Evolutionary conservation across 176 grass and related monocot genomes (phyloP).

Genomic region (Bonia amplexicaulis): DNA sequence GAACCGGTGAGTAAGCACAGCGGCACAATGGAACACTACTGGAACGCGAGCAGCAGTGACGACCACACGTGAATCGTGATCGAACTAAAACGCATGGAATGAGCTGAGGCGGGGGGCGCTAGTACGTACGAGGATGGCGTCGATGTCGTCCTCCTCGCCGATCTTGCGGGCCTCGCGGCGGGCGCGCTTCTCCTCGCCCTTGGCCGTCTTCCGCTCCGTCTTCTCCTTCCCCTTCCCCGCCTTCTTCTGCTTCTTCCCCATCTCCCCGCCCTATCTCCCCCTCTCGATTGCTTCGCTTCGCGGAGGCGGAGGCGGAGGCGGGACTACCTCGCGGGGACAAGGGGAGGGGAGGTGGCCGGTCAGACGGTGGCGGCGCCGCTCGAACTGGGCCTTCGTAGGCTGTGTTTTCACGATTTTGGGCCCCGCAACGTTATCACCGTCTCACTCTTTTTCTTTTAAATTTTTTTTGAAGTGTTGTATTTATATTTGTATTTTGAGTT

Average conservation of each 20-base stretch:
- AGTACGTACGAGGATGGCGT: slow-evolving; percentile 75
- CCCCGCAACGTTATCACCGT: neutral
- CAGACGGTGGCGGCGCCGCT: neutral
- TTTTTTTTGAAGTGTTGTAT: too few relatives aligned
- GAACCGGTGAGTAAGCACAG: neutral
- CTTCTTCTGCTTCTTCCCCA: slow-evolving; percentile 98
- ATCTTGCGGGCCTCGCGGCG: slow-evolving; percentile 70
- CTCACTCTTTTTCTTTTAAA: too few relatives aligned
- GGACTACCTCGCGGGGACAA: slow-evolving; percentile 3
- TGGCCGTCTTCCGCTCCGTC: slow-evolving; percentile 81
- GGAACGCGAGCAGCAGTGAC: neutral
- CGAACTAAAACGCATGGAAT: neutral
- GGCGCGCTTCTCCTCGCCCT: slow-evolving; percentile 84
- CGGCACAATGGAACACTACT: neutral
- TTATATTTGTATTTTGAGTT: too few relatives aligned
- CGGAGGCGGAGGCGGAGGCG: neutral
- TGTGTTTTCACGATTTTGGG: neutral
- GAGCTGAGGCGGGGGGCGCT: neutral
- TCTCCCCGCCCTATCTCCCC: neutral
- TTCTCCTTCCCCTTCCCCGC: slow-evolving; percentile 93
- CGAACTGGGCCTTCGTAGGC: neutral
- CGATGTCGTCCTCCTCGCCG: slow-evolving; percentile 89
- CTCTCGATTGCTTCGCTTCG: neutral
- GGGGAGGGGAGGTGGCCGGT: neutral
- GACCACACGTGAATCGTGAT: neutral